Base-by-base conservation (phyloP, 306 rosid species). In the Comarum palustre region DNA sequence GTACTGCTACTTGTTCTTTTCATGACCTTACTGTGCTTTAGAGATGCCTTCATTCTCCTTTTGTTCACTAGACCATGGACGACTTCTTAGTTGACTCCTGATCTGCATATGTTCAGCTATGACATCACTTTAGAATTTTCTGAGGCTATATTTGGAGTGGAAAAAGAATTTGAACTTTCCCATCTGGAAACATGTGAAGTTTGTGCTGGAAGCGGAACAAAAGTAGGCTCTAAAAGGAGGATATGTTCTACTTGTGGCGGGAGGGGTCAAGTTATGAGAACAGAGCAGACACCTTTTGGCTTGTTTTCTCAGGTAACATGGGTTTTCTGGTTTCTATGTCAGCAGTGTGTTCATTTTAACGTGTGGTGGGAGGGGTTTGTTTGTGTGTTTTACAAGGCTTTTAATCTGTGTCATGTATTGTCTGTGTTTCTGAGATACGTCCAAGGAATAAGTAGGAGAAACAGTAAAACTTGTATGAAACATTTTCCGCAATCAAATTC, bases 231-330 rank as follows among this genome's bases (percentile, higher is more conserved):
- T 84, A 91, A 88, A 90, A 89, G 68, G 95, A 88, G 95, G 82
- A 82, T 91, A 78, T 89, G 99, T 79, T 85, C 99, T 77, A 89
- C 93, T 45, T 94, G 99, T 88, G 99, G 99, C 78, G 99, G 99
- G 62, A 89, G 99, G 83, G 99, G 99, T 84, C 99, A 94, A 81
- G 96, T 94, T 83, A 94, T 94, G 99, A 94, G 92, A 86, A 89
- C 99, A 24, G 99, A 94, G 80, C 99, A 89, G 83, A 94, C 99
- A 75, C 99, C 99, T 82, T 94, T 94, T 82, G 99, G 99, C 78
- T 32, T 94, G 91, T 94, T 94, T 86, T 94, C 97, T 32, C 97
- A 94, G 99, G 99, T 94, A 81, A 65, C 55, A 43, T 58, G 25
- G 43, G 10, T 42, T 71, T 74, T 67, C 45, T 63, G 75, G 60